Conservation (phyloP, 2,329 filamentous ascomycete genomes). For the Chrysoporthe deuterocubensis region DNA sequence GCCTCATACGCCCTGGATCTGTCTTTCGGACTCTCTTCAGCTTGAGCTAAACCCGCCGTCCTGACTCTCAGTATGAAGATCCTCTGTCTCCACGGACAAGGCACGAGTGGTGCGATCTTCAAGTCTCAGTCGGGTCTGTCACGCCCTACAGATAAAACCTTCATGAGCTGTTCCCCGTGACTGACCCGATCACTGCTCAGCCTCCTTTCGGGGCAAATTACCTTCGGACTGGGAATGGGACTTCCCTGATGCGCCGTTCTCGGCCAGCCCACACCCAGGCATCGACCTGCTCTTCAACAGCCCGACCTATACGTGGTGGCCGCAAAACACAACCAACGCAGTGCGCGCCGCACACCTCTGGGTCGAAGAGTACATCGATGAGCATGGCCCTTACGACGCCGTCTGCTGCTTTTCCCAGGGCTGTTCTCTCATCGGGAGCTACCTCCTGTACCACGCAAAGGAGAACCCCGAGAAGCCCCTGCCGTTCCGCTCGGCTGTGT, state of each 20-base stretch:
- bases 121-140: slow-evolving; percentile 41
- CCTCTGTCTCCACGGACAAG: slow-evolving; percentile 44
- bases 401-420: slow-evolving; percentile 46
- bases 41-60: neutral
- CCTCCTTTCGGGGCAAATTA: slow-evolving; percentile 41
- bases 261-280: slow-evolving; percentile 38
- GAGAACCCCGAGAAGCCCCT: slow-evolving; percentile 37
- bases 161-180: neutral
- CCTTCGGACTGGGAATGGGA: slow-evolving; percentile 38
- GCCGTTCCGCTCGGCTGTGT: slow-evolving; percentile 45
- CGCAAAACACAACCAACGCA: slow-evolving; percentile 33
- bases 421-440: slow-evolving; percentile 44
- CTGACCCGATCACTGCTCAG: slow-evolving; percentile 30
- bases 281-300: slow-evolving; percentile 39
- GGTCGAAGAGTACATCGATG: slow-evolving; percentile 40
- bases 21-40: no score
- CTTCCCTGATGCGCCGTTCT: slow-evolving; percentile 42
- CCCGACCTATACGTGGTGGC: slow-evolving; percentile 39
- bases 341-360: slow-evolving; percentile 42
- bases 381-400: slow-evolving; percentile 41
- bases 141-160: neutral
- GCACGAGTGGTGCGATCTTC: slow-evolving; percentile 43
- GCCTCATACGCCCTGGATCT: neutral
- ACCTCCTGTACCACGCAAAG: slow-evolving; percentile 44
- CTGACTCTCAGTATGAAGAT: slow-evolving; percentile 35